phyloP scores from a whole-genome alignment of 148 eudicot genomes.

The Suaeda aralocaspica region DNA sequence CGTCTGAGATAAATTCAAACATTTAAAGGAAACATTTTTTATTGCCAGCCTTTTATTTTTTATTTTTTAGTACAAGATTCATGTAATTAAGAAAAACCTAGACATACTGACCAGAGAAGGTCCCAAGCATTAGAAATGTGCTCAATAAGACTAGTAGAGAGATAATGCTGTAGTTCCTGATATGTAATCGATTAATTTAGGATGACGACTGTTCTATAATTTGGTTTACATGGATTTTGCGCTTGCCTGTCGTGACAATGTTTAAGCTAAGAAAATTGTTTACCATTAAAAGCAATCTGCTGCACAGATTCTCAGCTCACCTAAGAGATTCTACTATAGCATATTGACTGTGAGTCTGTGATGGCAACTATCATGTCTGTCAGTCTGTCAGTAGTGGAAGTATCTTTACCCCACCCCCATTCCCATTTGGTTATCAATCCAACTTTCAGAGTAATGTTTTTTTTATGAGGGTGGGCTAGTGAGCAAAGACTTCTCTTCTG shows the following conservation, averaged over 20 bases:
- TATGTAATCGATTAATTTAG: not conserved
- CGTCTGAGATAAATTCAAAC: not conserved
- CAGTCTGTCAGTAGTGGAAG: not conserved
- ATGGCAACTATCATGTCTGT: not conserved
- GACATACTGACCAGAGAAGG: not conserved
- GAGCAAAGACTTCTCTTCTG: slow-evolving; percentile 7
- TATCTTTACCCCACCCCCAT: not conserved
- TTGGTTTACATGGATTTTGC: no score
- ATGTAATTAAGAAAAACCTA: no score
- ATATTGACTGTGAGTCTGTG: not conserved
- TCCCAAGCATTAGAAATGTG: not conserved
- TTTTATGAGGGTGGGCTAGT: not conserved
- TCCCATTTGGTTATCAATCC: slow-evolving; percentile 1
- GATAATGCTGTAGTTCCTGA: not conserved
- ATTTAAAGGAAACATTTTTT: not conserved
- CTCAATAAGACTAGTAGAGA: no score
- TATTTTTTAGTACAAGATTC: no score
- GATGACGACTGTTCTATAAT: no score
- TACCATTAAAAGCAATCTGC: not conserved
- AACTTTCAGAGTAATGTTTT: not conserved
- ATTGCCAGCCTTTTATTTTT: no score
- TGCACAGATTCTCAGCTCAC: not conserved
- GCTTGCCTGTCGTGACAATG: no score
- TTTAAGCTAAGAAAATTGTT: no score
- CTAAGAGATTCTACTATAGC: not conserved